Evolutionary conservation across 805 yeast genomes (phyloP).

Genomic region (Blastobotrys terrestris): DNA sequence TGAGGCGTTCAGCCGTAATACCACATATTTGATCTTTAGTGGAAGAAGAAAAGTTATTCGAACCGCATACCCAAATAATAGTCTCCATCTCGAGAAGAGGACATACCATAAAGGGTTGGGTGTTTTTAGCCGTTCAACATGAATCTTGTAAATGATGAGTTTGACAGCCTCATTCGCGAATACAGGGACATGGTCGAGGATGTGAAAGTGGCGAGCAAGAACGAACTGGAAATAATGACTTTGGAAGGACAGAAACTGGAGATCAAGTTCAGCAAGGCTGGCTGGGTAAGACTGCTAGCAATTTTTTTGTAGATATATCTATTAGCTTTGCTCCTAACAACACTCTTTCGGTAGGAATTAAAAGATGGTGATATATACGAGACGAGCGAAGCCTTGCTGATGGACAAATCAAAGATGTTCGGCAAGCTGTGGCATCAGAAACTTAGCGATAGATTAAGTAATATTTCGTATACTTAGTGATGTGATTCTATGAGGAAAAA

Average conservation of each 20-base stretch:
- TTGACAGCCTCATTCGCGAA: conserved; percentile 8
- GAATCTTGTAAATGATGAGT: conserved; percentile 7
- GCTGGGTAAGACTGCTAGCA: conserved; percentile 15
- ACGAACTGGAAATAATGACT: conserved; percentile 12
- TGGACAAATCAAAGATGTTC: conserved; percentile 23
- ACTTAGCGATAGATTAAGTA: conserved; percentile 7
- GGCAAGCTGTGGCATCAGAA: conserved; percentile 17
- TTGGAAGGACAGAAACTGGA: conserved; percentile 12
- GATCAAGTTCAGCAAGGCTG: conserved; percentile 8
- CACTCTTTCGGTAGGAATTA: too few relatives aligned
- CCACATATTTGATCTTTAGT: too few relatives aligned
- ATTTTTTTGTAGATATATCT: too few relatives aligned
- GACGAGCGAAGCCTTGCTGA: conserved; percentile 29
- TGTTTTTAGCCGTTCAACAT: background rate
- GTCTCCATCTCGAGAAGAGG: conserved; percentile 9
- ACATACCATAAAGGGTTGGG: too few relatives aligned
- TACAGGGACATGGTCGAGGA: conserved; percentile 7
- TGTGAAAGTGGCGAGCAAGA: background rate
- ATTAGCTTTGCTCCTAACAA: too few relatives aligned
- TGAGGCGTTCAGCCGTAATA: too few relatives aligned
- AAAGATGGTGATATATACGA: conserved; percentile 20
- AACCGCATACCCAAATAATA: conserved; percentile 5
- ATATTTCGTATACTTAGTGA: background rate
- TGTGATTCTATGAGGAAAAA: background rate
- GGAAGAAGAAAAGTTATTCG: too few relatives aligned